Conservation (phyloP, 257 asterid species). For the Paulownia fortunei region DNA sequence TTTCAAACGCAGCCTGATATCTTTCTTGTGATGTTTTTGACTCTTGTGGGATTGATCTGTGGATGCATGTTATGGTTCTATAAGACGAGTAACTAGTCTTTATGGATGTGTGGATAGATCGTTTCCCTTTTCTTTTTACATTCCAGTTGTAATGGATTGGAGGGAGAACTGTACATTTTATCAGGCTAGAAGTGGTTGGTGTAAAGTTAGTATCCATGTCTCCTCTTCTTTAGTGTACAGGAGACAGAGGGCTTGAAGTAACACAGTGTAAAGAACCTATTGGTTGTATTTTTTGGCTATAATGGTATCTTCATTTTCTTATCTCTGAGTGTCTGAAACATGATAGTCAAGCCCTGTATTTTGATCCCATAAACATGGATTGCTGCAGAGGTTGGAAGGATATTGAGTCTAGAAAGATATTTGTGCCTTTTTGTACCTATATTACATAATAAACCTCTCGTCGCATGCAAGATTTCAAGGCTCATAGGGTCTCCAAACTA, state of each 20-base stretch:
- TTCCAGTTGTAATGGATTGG: conserved; percentile 24
- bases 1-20: conserved; percentile 63
- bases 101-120: conserved; percentile 22
- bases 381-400: no score
- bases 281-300: background rate
- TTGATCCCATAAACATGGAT: no score
- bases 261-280: conserved; percentile 14
- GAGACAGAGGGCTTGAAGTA: conserved; percentile 16
- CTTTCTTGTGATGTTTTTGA: conserved; percentile 42
- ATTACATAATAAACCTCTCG: no score
- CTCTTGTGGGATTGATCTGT: background rate
- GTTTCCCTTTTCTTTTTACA: background rate
- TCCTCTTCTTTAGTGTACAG: conserved; percentile 9
- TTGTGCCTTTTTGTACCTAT: no score
- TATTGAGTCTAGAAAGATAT: no score
- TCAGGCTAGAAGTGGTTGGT: conserved; percentile 22
- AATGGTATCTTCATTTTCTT: background rate
- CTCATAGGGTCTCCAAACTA: background rate
- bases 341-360: no score
- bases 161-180: conserved; percentile 26
- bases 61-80: background rate
- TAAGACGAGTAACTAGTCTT: background rate
- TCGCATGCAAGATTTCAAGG: background rate
- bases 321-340: background rate
- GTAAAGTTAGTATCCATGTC: conserved; percentile 28